A percentile compares a stretch with the other conserved stretches of the same genome.
Evolutionary conservation across 225 moss, liverwort and hornwort genomes (phyloP).

Genomic region (Sphagnum tenellum): DNA sequence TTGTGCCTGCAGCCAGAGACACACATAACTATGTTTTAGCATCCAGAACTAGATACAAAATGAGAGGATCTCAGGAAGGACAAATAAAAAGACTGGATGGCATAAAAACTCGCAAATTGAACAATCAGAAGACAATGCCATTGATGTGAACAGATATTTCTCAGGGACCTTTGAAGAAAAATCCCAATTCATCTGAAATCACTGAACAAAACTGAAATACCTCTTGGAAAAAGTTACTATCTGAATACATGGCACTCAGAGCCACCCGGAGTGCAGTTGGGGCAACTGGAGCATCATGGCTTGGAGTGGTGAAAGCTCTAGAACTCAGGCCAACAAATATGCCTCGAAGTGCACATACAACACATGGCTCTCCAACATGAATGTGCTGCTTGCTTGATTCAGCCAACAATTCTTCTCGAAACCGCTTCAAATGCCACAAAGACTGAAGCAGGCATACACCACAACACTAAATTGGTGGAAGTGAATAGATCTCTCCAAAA

Average conservation of each 20-base stretch:
- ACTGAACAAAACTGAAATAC: constrained; percentile 4
- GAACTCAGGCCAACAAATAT: constrained; percentile 31
- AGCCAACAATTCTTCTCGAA: constrained; percentile 37
- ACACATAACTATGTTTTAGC: too few species aligned
- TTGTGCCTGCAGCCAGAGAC: constrained; percentile 19
- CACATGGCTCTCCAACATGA: constrained; percentile 41
- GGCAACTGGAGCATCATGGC: constrained; percentile 21
- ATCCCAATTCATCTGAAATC: too few species aligned
- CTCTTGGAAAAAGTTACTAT: constrained; percentile 37
- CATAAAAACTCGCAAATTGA: too few species aligned
- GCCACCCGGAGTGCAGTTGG: constrained; percentile 34
- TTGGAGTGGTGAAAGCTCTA: constrained; percentile 10
- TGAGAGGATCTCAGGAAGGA: too few species aligned
- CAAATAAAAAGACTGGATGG: too few species aligned
- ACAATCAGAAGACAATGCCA: too few species aligned
- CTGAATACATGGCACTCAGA: constrained; percentile 35
- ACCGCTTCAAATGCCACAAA: constrained; percentile 38
- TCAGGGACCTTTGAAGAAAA: too few species aligned
- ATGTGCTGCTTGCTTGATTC: constrained; percentile 29
- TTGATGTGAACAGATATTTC: too few species aligned
- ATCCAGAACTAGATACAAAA: too few species aligned
- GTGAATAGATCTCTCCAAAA: too few species aligned
- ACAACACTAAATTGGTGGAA: too few species aligned
- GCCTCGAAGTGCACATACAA: constrained; percentile 35
- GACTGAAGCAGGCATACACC: constrained; percentile 12